Conservation (phyloP, 371 early-diverging fungal genomes). For the Haplosporangium sp. region DNA sequence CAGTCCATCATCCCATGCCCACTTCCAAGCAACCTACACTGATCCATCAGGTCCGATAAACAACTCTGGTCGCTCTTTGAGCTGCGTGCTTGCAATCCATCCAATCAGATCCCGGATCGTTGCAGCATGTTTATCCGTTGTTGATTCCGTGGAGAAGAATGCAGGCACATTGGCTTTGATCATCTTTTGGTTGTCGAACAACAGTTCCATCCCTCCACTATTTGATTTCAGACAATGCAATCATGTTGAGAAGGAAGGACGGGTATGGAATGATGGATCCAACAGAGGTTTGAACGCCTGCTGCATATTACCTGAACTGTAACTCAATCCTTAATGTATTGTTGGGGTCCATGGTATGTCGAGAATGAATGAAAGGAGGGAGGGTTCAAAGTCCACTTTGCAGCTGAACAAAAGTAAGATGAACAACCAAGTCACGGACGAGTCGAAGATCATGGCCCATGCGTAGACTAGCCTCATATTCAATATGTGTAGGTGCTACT, state of each 20-base stretch:
- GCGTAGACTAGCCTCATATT: background rate
- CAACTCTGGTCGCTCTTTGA: slow-evolving; percentile 86
- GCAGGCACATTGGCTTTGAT: slow-evolving; percentile 68
- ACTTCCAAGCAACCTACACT: slow-evolving; percentile 65
- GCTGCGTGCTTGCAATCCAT: slow-evolving; percentile 73
- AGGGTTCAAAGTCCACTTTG: too few relatives aligned
- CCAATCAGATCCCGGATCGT: slow-evolving; percentile 81
- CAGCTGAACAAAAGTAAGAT: background rate
- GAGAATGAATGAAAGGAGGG: too few relatives aligned
- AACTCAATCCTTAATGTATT: slow-evolving; percentile 42
- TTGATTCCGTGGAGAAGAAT: slow-evolving; percentile 16
- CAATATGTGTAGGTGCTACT: background rate
- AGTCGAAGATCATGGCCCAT: background rate
- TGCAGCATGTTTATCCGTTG: slow-evolving; percentile 51
- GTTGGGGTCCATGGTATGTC: slow-evolving; percentile 4
- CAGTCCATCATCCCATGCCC: background rate
- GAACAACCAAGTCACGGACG: background rate
- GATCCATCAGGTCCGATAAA: slow-evolving; percentile 84
- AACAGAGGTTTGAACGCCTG: background rate
- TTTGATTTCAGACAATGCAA: slow-evolving; percentile 6
- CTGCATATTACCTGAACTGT: slow-evolving; percentile 52
- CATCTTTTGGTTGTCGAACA: slow-evolving; percentile 82
- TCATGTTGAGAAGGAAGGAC: background rate
- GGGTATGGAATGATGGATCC: background rate
- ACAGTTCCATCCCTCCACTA: slow-evolving; percentile 95